Conservation (phyloP, 805 yeast genomes). For the Monosporozyma siamensis region DNA sequence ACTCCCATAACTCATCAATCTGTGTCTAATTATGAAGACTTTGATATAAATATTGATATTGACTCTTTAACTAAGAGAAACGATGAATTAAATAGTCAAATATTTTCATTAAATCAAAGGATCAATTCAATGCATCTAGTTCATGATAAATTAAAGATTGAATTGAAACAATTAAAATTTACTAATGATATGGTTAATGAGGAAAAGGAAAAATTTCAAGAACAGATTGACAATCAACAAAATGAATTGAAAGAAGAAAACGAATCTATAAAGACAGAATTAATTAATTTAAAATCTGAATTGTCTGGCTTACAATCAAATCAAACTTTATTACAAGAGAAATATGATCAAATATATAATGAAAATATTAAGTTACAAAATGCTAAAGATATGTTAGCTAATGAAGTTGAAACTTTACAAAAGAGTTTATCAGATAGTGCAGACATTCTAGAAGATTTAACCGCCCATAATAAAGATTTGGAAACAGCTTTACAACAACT, state of each 20-base stretch:
- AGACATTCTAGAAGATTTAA: slow-evolving; percentile 2
- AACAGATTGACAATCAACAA: neutral
- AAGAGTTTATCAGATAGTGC: slow-evolving; percentile 1
- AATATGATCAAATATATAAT: slow-evolving; percentile 15
- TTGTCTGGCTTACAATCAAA: slow-evolving; percentile 23
- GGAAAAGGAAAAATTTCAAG: slow-evolving; percentile 5
- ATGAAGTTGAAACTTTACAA: slow-evolving; percentile 4
- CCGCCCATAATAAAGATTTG: neutral
- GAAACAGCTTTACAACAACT: neutral
- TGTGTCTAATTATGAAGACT: neutral
- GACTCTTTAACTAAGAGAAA: slow-evolving; percentile 12
- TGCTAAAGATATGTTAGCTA: neutral
- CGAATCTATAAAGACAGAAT: slow-evolving; percentile 9
- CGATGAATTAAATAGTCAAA: slow-evolving; percentile 15
- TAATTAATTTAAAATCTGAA: slow-evolving; percentile 20
- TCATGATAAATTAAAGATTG: slow-evolving; percentile 11
- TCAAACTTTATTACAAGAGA: slow-evolving; percentile 20
- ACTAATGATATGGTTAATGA: slow-evolving; percentile 9
- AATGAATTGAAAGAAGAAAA: slow-evolving; percentile 8
- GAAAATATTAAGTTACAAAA: slow-evolving; percentile 10
- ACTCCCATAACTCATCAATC: slow-evolving; percentile 15
- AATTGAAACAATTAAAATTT: slow-evolving; percentile 5
- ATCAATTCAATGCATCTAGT: slow-evolving; percentile 13
- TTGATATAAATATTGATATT: slow-evolving; percentile 4
- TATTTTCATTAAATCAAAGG: slow-evolving; percentile 14